phyloP scores from a whole-genome alignment of 768 basidiomycete genomes.

The Termitomyces sp. region DNA sequence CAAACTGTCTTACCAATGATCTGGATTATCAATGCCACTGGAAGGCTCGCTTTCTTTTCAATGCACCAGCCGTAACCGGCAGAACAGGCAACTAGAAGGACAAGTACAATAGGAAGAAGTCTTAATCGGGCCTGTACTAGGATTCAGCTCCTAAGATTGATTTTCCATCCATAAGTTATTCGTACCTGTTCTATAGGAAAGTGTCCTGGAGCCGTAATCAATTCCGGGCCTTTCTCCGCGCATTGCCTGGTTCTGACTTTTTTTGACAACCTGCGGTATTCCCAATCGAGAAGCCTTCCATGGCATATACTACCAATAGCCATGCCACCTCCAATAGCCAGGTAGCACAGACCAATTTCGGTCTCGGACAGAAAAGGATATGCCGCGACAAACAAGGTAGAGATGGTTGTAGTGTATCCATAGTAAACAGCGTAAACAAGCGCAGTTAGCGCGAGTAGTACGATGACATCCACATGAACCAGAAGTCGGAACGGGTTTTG shows the following conservation, averaged over 20 bases:
- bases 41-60: conserved; percentile 42
- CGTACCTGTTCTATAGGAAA: conserved; percentile 57
- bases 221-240: conserved; percentile 11
- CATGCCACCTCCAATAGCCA: conserved; percentile 73
- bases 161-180: background rate
- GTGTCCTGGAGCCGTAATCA: conserved; percentile 14
- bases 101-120: conserved; percentile 36
- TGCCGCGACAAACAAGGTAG: conserved; percentile 51
- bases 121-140: conserved; percentile 42
- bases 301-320: conserved; percentile 52
- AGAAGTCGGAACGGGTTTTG: conserved; percentile 57
- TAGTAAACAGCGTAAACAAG: conserved; percentile 55
- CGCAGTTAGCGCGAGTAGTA: conserved; percentile 49
- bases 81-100: conserved; percentile 35
- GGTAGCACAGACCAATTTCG: conserved; percentile 72
- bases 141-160: background rate
- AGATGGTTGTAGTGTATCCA: conserved; percentile 55
- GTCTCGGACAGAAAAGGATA: conserved; percentile 65
- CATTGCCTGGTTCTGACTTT: conserved; percentile 24
- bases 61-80: conserved; percentile 64
- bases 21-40: conserved; percentile 51
- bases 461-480: conserved; percentile 49
- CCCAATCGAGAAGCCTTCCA: conserved; percentile 63
- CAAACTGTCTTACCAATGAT: conserved; percentile 22
- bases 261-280: conserved; percentile 46